phyloP scores from a whole-genome alignment of 1,284 basidiomycete genomes.

The Lignosus rhinocerotis region DNA sequence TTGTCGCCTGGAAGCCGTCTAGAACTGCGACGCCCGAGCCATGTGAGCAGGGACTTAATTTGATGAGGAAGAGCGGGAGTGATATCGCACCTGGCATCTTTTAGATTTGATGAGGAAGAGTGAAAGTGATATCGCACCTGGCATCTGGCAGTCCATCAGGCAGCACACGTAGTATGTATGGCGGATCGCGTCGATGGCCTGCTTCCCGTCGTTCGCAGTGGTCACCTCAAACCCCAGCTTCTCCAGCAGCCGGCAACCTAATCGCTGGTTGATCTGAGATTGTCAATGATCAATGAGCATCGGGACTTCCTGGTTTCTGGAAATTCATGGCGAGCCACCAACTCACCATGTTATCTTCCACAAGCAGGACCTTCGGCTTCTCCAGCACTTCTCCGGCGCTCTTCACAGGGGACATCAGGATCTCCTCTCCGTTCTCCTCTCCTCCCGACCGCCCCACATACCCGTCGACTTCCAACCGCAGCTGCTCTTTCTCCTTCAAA shows the following conservation, averaged over 20 bases:
- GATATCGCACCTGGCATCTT: conserved; percentile 30
- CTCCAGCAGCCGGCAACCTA: conserved; percentile 31
- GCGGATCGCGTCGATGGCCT: conserved; percentile 28
- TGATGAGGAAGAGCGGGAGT: background rate
- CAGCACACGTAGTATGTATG: conserved; percentile 26
- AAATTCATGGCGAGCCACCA: too few relatives aligned
- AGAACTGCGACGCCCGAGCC: conserved; percentile 17
- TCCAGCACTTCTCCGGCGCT: background rate
- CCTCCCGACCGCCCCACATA: background rate
- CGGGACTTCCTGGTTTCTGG: background rate
- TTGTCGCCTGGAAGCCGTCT: conserved; percentile 32
- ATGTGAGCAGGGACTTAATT: background rate
- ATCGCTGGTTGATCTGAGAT: conserved; percentile 32
- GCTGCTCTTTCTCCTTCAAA: conserved; percentile 8
- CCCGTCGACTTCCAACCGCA: background rate
- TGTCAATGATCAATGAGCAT: background rate
- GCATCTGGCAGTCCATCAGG: conserved; percentile 35
- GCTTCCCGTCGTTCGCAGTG: conserved; percentile 31
- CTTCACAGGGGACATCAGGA: background rate
- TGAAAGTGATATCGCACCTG: conserved; percentile 14
- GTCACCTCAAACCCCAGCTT: conserved; percentile 32
- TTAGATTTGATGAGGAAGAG: background rate
- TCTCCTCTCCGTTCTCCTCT: background rate
- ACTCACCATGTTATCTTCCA: conserved; percentile 32
- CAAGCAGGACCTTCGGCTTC: conserved; percentile 24